Conservation (phyloP, 1,139 yeast species). For the Yamadazyma jaroonii region DNA sequence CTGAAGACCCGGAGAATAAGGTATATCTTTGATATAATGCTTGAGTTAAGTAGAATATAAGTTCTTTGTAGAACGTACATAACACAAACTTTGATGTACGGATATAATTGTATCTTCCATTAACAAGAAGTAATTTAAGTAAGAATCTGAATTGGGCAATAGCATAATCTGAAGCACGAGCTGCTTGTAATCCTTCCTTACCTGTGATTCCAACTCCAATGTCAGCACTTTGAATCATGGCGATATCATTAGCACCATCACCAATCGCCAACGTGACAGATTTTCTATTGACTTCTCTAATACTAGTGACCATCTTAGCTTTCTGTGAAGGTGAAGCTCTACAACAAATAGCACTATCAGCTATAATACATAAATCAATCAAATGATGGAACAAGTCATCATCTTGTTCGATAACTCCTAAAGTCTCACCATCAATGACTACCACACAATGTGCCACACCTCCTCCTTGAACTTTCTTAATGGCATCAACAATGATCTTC, state of each 20-base stretch:
- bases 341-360: conserved; percentile 92
- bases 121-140: conserved; percentile 79
- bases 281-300: conserved; percentile 60
- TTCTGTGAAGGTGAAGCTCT: conserved; percentile 97
- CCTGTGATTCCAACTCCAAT: conserved; percentile 98
- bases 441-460: conserved; percentile 89
- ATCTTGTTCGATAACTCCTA: conserved; percentile 70
- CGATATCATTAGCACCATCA: conserved; percentile 99
- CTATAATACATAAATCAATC: conserved; percentile 77
- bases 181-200: conserved; percentile 94
- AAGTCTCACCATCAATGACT: conserved; percentile 88
- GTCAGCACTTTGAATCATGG: conserved; percentile 98
- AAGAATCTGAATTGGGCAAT: conserved; percentile 91
- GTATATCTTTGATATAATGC: conserved; percentile 83
- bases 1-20: conserved; percentile 87
- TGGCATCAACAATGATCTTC: conserved; percentile 57
- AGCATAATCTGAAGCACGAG: conserved; percentile 91
- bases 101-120: conserved; percentile 93
- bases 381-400: conserved; percentile 68
- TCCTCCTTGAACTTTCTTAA: conserved; percentile 60
- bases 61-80: conserved; percentile 93
- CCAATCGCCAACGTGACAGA: conserved; percentile 94
- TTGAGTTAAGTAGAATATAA: conserved; percentile 85
- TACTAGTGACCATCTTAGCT: conserved; percentile 80
- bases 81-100: conserved; percentile 89